These are phyloP conservation scores for Paramecium tetraurelia DNA, from an alignment of 73 alveolate genomes.

Conservation along the genomic window DNA sequence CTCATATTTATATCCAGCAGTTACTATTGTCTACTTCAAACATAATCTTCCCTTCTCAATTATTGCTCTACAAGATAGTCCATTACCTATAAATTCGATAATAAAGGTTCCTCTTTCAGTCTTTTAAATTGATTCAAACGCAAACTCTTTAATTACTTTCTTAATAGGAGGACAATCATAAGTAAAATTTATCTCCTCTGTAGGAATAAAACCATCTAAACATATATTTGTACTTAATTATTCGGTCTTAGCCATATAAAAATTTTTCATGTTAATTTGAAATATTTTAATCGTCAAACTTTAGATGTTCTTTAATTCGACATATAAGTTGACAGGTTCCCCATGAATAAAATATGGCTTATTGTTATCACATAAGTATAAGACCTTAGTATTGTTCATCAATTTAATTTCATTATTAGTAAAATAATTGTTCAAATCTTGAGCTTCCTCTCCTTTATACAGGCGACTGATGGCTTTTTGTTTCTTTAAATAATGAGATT, in stretches of 20 bases:
- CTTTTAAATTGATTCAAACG: slow-evolving; percentile 63
- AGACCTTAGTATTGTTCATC: not conserved
- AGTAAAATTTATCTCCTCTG: slow-evolving; percentile 66
- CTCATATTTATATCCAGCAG: slow-evolving; percentile 78
- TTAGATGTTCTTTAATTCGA: slow-evolving; percentile 77
- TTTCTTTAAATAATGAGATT: not conserved
- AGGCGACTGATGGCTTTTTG: not conserved
- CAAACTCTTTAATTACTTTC: slow-evolving; percentile 60
- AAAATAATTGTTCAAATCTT: not conserved
- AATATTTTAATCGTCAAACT: slow-evolving; percentile 72
- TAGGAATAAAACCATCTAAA: slow-evolving; percentile 84
- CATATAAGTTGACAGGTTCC: slow-evolving; percentile 70
- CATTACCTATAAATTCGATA: slow-evolving; percentile 87
- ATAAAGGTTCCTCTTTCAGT: slow-evolving; percentile 82
- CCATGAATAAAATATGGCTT: slow-evolving; percentile 58
- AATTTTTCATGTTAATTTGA: slow-evolving; percentile 82
- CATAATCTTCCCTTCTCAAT: slow-evolving; percentile 83
- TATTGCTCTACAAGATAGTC: slow-evolving; percentile 79
- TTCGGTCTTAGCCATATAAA: slow-evolving; percentile 64
- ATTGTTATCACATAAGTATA: slow-evolving; percentile 64
- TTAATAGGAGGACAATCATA: slow-evolving; percentile 71
- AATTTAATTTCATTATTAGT: not conserved
- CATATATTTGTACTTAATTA: slow-evolving; percentile 67
- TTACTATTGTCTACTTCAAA: slow-evolving; percentile 66
- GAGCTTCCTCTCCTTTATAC: slow-evolving; percentile 7